Conservation (phyloP, 176 grass and related monocot species). For the Bothriochloa decipiens region DNA sequence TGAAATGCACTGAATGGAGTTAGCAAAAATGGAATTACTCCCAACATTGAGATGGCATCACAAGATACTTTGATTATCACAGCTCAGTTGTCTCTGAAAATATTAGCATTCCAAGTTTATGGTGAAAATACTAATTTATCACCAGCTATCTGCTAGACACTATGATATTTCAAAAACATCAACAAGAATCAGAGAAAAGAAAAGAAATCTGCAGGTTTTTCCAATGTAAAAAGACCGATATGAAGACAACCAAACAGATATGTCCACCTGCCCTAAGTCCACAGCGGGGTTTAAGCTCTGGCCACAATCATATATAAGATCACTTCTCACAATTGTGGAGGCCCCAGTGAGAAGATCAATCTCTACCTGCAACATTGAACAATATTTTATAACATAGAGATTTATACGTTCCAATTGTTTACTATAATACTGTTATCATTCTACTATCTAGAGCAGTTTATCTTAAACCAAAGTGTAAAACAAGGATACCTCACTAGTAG, state of each 20-base stretch:
- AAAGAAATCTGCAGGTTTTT: not conserved
- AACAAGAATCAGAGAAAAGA: not conserved
- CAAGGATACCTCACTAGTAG: conserved; percentile 80
- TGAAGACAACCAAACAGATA: conserved; percentile 9
- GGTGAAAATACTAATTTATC: not conserved
- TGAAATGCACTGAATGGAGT: not conserved
- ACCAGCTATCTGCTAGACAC: conserved; percentile 19
- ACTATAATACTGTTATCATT: conserved; percentile 16
- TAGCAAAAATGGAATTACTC: not conserved
- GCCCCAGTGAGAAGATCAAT: conserved; percentile 92
- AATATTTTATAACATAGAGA: conserved; percentile 16
- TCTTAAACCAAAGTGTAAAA: conserved; percentile 28
- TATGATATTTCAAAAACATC: conserved; percentile 19
- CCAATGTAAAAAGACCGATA: not conserved
- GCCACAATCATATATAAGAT: conserved; percentile 94
- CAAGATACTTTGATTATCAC: not conserved
- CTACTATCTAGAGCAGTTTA: conserved; percentile 11
- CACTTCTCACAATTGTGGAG: conserved; percentile 70
- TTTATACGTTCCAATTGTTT: conserved; percentile 14
- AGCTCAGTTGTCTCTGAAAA: not conserved
- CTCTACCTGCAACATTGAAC: conserved; percentile 65
- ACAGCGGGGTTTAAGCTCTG: conserved; percentile 96
- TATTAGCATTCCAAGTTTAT: not conserved
- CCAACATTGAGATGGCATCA: not conserved
- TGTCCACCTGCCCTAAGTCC: conserved; percentile 86